Evolutionary conservation across 306 rosid genomes (phyloP), one percentile per base, ranked within the genome.

Genomic region (Pueraria montana): DNA sequence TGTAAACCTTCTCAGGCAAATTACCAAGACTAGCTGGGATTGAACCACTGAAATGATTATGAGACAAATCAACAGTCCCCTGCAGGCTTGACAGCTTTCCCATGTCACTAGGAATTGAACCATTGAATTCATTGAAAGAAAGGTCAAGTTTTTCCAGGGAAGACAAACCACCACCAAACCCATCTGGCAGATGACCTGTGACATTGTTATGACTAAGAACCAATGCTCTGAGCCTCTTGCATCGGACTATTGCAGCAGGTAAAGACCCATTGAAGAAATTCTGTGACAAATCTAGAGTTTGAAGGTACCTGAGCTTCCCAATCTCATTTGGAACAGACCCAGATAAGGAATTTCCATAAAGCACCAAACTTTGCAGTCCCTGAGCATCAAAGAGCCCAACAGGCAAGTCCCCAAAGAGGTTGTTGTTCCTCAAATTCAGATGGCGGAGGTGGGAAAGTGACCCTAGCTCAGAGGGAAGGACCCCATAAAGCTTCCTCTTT

Each of bases 1-100:
- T 92, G 46, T 92, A 92, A 72, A 92, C 93, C 91, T 92, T 92
- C 82, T 91, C 94, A 56, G 97, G 97, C 23, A 92, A 82, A 72
- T 89, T 88, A 43, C 97, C 97, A 74, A 92, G 87, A 74, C 88
- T 89, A 11, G 94, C 69, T n/a, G 97, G 97, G 83, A 92, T 91
- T 40, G 86, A 68, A 53, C 95, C 97, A 42, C 89, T 91, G 36
- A 92, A 89, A 20, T 59, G 85, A 80, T 92, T 92, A 83, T 91
- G 92, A 53, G 97, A 92, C 78, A 92, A 87, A 89, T 92, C 93
- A 80, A 89, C 94, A 46, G 94, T 91, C 20, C 94, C 95, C 87
- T 89, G 90, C 76, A 92, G 83, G 83, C 87, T 89, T 49, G 93
- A 91, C 55, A 92, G 58, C 23, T 89, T 92, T 27, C 97, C 95